Conservation (phyloP, 1,284 basidiomycete species). For the Anthracocystis walkeri region DNA sequence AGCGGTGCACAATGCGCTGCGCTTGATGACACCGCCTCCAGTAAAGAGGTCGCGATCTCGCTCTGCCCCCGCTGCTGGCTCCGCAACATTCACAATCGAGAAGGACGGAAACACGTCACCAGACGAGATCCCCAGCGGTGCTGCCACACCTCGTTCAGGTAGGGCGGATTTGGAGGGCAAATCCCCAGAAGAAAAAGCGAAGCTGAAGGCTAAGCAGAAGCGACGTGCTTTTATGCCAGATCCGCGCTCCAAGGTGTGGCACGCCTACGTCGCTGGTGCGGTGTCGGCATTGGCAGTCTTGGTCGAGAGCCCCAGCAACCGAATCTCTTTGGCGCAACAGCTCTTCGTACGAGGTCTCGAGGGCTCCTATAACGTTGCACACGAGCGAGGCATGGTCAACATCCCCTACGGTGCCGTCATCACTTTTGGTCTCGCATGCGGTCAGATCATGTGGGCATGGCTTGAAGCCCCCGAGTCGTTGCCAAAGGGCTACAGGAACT, state of each 20-base stretch:
- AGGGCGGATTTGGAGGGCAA: slow-evolving; percentile 52
- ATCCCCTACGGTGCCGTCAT: slow-evolving; percentile 88
- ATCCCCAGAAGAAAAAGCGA: slow-evolving; percentile 49
- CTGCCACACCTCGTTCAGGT: slow-evolving; percentile 56
- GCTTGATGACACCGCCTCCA: slow-evolving; percentile 60
- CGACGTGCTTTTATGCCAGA: slow-evolving; percentile 61
- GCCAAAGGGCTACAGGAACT: slow-evolving; percentile 56
- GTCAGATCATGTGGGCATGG: slow-evolving; percentile 83
- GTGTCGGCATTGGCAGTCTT: slow-evolving; percentile 83
- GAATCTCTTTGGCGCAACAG: slow-evolving; percentile 86
- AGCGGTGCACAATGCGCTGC: slow-evolving; percentile 63
- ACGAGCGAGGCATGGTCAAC: slow-evolving; percentile 74
- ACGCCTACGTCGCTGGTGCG: slow-evolving; percentile 86
- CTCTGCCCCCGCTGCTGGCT: slow-evolving; percentile 14
- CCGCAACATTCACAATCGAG: slow-evolving; percentile 14
- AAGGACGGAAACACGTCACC: slow-evolving; percentile 20
- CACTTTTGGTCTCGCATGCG: slow-evolving; percentile 84
- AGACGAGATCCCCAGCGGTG: slow-evolving; percentile 39
- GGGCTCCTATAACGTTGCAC: slow-evolving; percentile 82
- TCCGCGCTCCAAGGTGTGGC: slow-evolving; percentile 76
- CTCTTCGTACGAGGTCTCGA: slow-evolving; percentile 85
- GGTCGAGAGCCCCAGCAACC: slow-evolving; percentile 80
- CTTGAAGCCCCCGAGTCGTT: slow-evolving; percentile 72
- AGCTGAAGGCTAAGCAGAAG: slow-evolving; percentile 55
- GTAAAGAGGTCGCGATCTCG: slow-evolving; percentile 26